Base-by-base conservation (phyloP, 2,329 filamentous ascomycete species). In the Bipolaris sorokiniana region DNA sequence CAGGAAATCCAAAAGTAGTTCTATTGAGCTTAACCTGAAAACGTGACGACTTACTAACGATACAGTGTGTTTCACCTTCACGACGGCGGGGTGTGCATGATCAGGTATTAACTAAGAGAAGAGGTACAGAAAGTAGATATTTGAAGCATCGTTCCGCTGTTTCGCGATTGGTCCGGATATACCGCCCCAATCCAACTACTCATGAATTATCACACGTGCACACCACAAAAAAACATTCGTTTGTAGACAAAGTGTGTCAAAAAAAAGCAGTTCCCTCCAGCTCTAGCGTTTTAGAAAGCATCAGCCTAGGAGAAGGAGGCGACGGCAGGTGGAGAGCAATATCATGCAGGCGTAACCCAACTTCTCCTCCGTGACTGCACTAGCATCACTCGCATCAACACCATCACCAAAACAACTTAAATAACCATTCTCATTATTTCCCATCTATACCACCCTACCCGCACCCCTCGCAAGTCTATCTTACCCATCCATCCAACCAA, bases 401-500 rank as follows among this genome's bases (percentile, higher is more conserved):
- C 56, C 51, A 54, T 59, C 52, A 37, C 52, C 47, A 36, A 59
- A 42, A 18, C 51, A 42, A 54, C 49, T 40, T n/a, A 26, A 34
- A 54, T 37, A 51, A 23, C 15, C 51, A 31, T 13, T 23, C 3
- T 59, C 62, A 22, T 22, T 22, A 22, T 44, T 65, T 66, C 28
- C 13, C 52, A 22, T 22, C 16, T 22, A 22, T 5, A 5, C 15
- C 53, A 2, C 22, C 36, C 9, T 22, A 2, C 59, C 63, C 42
- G 63, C 65, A 34, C 70, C 66, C 46, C 52, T 51, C 5, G 63
- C 69, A 28, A 76, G 57, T 62, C 76, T 68, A 28, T 75, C 64
- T 37, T 71, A 76, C 6, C 75, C 51, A 23, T 64, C 69, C 51
- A 76, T 74, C 7, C 75, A 72, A 37, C 76, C 62, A 16, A 75